Evolutionary conservation across 768 basidiomycete species (phyloP), one percentile per base, ranked within the genome.

Genomic region (Suillus luteus): DNA sequence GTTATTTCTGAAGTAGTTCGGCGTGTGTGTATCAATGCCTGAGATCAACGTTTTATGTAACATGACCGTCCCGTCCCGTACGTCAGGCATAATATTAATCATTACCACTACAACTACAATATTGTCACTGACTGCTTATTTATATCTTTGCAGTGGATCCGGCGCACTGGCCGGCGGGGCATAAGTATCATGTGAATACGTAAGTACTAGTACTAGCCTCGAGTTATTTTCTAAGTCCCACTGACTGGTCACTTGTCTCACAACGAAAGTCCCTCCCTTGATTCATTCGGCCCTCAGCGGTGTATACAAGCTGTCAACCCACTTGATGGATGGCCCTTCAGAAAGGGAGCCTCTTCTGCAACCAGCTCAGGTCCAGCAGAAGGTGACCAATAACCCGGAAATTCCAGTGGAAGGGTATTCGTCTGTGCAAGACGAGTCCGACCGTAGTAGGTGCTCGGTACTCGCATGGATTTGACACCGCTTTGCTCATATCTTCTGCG

Each of bases 301-400:
- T 22, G 27, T 27, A 58, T 27, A 27, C 55, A 58, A 40, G 55
- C 55, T 40, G 8, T 24, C 38, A 19, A 2, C 2, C 33, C 19
- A 10, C 19, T 27, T 31, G 40, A 58, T 58, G 57, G 57, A 58
- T 41, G 40, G 24, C 6, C 57, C 6, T 41, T 58, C 57, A 58
- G 57, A 58, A 41, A 41, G 40, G 10, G 40, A 40, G 40, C 40
- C 40, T 41, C 57, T 58, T 11, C 40, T 58, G 57, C 57, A 24
- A 41, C 17, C 27, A 12, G 24, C 15, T 5, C 57, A 58, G 11
- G 24, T 57, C 22, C 55, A 40, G 24, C 37, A 9, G 55, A 38
- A 57, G 24, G 55, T 19, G 38, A 41, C 24, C 15, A 12, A 12
- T 5, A 31, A 3, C 31, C 4, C 3, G 31, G 22, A 57, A 1